These are phyloP conservation scores for Ophiostoma montium DNA, from an alignment of 2,329 filamentous ascomycete species.

Conservation along the genomic window DNA sequence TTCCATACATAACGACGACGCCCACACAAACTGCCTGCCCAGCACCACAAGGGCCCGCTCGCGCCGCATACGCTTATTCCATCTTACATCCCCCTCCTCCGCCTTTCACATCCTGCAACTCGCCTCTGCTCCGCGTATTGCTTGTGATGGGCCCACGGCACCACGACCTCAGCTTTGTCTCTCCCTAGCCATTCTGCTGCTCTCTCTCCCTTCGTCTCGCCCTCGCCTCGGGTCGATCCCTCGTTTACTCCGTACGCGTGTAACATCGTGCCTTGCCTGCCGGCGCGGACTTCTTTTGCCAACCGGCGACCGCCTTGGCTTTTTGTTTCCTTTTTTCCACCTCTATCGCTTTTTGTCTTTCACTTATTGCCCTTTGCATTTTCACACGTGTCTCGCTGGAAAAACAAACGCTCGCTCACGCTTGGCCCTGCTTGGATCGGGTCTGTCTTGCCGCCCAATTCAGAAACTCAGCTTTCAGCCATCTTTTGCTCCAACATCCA, in stretches of 20 bases:
- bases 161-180: neutral
- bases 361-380: neutral
- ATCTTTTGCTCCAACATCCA: neutral
- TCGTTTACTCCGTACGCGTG: neutral
- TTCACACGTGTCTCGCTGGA: neutral
- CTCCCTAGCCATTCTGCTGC: neutral
- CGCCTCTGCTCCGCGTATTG: neutral
- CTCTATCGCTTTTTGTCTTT: neutral
- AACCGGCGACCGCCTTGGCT: neutral
- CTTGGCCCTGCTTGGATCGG: neutral
- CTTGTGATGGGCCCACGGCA: neutral
- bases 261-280: too few relatives aligned
- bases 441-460: neutral
- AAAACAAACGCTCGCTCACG: neutral
- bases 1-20: too few relatives aligned
- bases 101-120: neutral
- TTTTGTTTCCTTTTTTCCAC: neutral
- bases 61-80: too few relatives aligned
- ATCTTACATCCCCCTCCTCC: neutral
- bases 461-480: neutral
- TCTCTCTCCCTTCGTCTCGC: neutral
- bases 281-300: neutral
- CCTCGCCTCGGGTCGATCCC: constrained; percentile 2
- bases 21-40: too few relatives aligned
- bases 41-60: too few relatives aligned